Evolutionary conservation across 345 rosid genomes (phyloP).

Genomic region (Triadica sebifera): DNA sequence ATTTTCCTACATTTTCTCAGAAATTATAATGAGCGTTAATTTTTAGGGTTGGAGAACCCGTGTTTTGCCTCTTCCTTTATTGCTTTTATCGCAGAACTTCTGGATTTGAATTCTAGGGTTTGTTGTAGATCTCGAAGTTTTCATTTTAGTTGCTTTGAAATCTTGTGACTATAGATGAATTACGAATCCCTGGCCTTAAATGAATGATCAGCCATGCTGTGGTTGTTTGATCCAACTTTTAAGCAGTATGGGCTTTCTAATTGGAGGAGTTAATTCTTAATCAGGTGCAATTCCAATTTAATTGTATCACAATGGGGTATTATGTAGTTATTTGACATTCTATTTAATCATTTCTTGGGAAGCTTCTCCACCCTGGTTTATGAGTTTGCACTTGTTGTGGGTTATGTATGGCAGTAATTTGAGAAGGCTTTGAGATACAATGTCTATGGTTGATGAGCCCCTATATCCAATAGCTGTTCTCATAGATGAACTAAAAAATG

Average conservation of each 20-base stretch:
- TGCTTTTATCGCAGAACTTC: background rate
- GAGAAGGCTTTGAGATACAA: constrained; percentile 20
- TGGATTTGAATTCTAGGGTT: constrained; percentile 26
- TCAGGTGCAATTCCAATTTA: background rate
- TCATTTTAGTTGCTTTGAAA: constrained; percentile 5
- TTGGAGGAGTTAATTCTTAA: background rate
- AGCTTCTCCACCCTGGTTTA: background rate
- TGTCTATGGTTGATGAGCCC: constrained; percentile 85
- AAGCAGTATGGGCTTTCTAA: background rate
- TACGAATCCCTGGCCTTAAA: background rate
- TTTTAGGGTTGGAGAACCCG: background rate
- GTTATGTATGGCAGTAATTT: constrained; percentile 1
- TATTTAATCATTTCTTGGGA: background rate
- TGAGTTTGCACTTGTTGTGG: background rate
- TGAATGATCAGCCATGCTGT: background rate
- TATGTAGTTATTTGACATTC: background rate
- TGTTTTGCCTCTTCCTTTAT: background rate
- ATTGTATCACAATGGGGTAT: background rate
- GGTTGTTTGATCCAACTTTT: constrained; percentile 8
- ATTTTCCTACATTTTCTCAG: constrained; percentile 1
- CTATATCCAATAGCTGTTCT: constrained; percentile 85
- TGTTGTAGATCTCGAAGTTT: constrained; percentile 19
- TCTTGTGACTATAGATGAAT: background rate
- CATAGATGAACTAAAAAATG: constrained; percentile 90
- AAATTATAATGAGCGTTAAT: background rate